Evolutionary conservation across 495 filamentous ascomycete genomes (phyloP).

Genomic region (Podospora pseudocomata): DNA sequence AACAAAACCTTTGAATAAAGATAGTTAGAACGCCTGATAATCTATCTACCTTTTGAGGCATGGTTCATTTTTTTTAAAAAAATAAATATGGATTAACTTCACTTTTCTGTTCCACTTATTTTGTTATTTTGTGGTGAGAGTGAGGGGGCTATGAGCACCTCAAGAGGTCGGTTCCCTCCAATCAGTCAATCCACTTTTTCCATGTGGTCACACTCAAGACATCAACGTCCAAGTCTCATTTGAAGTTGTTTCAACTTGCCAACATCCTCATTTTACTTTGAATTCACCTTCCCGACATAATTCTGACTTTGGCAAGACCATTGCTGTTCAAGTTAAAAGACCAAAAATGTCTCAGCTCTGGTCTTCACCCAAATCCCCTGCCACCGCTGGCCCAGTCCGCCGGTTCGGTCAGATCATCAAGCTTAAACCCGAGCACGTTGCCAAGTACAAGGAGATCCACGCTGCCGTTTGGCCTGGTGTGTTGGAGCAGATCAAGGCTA

Average conservation of each 20-base stretch:
- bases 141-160: background rate
- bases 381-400: background rate
- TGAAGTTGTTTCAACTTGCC: background rate
- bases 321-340: background rate
- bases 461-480: slow-evolving; percentile 72
- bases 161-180: background rate
- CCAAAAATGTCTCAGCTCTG: background rate
- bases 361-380: background rate
- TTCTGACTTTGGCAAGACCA: background rate
- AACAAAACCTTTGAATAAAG: no score
- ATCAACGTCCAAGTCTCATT: background rate
- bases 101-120: no score
- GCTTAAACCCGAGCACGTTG: slow-evolving; percentile 60
- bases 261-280: no score
- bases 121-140: no score
- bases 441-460: slow-evolving; percentile 68
- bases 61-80: no score
- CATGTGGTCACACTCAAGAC: no score
- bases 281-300: background rate
- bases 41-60: no score
- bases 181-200: background rate
- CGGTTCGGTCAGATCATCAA: slow-evolving; percentile 67
- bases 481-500: slow-evolving; percentile 65
- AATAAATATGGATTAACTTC: no score
- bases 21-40: no score